phyloP scores from a whole-genome alignment of 306 rosid species.

The Cucumis cinereus region DNA sequence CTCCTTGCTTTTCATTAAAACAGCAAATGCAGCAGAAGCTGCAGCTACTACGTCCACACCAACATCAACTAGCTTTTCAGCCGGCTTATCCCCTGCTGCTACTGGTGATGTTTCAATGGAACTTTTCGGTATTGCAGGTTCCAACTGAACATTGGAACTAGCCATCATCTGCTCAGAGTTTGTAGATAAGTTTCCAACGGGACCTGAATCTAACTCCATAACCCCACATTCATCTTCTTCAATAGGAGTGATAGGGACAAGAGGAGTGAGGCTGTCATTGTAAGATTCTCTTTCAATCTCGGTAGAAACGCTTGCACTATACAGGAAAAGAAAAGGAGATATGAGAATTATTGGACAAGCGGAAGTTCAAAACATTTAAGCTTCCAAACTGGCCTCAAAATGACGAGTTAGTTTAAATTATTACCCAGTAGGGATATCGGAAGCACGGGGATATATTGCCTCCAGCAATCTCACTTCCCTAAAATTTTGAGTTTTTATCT shows the following conservation, averaged over 20 bases:
- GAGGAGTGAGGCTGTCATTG: constrained; percentile 42
- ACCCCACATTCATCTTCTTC: constrained; percentile 37
- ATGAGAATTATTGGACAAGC: neutral
- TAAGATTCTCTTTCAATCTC: constrained; percentile 19
- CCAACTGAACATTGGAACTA: constrained; percentile 1
- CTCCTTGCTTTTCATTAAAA: constrained; percentile 32
- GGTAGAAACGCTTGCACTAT: constrained; percentile 37
- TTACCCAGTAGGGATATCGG: constrained; percentile 55
- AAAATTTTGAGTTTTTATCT: constrained; percentile 22
- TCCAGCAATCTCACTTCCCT: constrained; percentile 49
- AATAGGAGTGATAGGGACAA: constrained; percentile 40
- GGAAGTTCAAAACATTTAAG: neutral
- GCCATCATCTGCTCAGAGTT: constrained; percentile 10
- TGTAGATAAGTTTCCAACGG: neutral
- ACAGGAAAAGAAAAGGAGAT: neutral
- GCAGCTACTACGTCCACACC: constrained; percentile 31
- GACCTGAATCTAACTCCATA: constrained; percentile 6
- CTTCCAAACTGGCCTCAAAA: neutral
- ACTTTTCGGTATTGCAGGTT: neutral
- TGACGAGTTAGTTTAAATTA: neutral
- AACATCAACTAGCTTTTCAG: constrained; percentile 12
- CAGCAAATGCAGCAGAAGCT: constrained; percentile 33
- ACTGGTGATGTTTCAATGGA: neutral
- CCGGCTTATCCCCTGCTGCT: constrained; percentile 5
- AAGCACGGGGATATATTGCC: constrained; percentile 53